Evolutionary conservation across 116 monocot species (phyloP), one percentile per base, ranked within the genome.

Genomic region (Iris pallida): DNA sequence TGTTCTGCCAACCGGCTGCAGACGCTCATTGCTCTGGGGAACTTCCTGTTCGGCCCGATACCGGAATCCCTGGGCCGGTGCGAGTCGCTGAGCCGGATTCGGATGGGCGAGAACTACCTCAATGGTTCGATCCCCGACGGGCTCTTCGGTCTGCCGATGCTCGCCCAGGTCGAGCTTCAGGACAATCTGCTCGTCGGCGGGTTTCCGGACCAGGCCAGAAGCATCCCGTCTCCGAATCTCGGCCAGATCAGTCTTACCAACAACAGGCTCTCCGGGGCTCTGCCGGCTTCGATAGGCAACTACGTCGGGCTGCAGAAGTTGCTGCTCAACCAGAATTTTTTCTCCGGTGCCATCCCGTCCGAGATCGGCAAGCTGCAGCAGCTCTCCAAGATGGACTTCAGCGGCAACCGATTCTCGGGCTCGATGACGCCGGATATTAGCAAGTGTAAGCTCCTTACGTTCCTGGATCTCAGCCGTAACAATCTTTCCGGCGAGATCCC

Each of bases 161-260:
- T 95, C 8, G 75, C 70, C 0, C 94, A 95, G 61, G 75, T 95
- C 1, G 90, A 90, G 74, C 76, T 95, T 20, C 94, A 94, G 66
- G 88, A 90, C 71, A 94, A 94, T 53, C 80, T 94, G n/a, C 80
- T 94, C 49, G 54, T 82, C 15, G 94, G 94, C 7, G 71, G 16
- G 11, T 86, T 95, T 71, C 94, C 90, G 18, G 85, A 90, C 79
- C 90, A 2, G 90, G 90, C 0, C 79, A 90, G 77, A 79, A 90
- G 40, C 79, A 72, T 47, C 74, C 90, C 20, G 88, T 83, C 16
- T 90, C 90, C 76, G 0, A 46, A 40, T 14, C 79, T 95, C 4
- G 90, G 90, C 0, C 79, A 90, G 77, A 79, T 95, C 45, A 81
- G 74, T 48, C 74, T 95, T 19, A 85, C 85, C 16, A 95, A 95